phyloP scores from a whole-genome alignment of 495 filamentous ascomycete genomes.

The Cenococcum geophilum region DNA sequence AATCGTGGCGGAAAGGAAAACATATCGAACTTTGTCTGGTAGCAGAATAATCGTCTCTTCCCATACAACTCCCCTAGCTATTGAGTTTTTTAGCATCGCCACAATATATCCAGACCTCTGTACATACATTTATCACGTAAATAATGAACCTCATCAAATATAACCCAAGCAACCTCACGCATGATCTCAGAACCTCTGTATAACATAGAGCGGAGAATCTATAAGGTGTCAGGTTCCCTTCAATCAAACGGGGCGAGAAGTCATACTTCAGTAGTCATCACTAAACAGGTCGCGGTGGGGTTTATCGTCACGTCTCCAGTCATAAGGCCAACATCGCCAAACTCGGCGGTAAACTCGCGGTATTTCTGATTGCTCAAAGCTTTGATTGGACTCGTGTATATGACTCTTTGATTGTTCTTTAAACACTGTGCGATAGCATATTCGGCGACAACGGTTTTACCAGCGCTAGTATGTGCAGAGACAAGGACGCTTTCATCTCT shows the following conservation, averaged over 20 bases:
- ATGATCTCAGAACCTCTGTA: conserved; percentile 98
- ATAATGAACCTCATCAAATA: conserved; percentile 99
- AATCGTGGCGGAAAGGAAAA: conserved; percentile 97
- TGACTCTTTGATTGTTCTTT: conserved; percentile 93
- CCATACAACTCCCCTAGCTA: conserved; percentile 90
- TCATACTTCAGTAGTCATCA: conserved; percentile 88
- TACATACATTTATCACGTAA: conserved; percentile 72
- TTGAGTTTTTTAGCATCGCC: not conserved
- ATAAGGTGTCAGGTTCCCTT: not conserved
- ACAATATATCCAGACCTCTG: too few species aligned
- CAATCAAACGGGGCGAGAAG: not conserved
- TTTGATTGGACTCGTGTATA: conserved; percentile 99
- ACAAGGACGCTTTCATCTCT: conserved; percentile 93
- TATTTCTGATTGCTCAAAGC: conserved; percentile 98
- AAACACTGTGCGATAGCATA: conserved; percentile 98
- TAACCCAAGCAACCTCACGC: conserved; percentile 95
- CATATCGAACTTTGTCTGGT: conserved; percentile 96
- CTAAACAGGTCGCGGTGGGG: conserved; percentile 91
- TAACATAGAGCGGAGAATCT: conserved; percentile 95
- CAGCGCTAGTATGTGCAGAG: conserved; percentile 93
- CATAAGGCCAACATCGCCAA: conserved; percentile 97
- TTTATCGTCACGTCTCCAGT: conserved; percentile 99
- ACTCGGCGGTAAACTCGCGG: conserved; percentile 88
- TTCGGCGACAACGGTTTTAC: conserved; percentile 96
- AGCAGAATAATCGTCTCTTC: conserved; percentile 97